phyloP scores from a whole-genome alignment of 306 rosid species.

The Inga oerstediana region DNA sequence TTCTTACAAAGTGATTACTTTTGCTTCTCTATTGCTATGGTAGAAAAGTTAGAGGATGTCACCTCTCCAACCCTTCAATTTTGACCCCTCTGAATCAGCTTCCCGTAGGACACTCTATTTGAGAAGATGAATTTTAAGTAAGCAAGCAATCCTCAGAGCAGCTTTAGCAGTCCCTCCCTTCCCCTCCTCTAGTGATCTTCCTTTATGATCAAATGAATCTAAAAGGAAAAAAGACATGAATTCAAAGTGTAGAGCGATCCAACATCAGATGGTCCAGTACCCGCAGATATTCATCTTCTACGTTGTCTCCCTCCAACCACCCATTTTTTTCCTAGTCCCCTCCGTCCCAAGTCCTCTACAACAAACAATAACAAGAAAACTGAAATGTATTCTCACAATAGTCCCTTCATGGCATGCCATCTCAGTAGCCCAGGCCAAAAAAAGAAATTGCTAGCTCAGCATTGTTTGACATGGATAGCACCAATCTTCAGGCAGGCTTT shows the following conservation, averaged over 20 bases:
- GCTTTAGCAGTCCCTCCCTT: conserved; percentile 35
- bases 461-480: conserved; percentile 38
- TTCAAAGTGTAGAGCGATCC: conserved; percentile 52
- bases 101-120: conserved; percentile 13
- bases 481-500: conserved; percentile 44
- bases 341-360: conserved; percentile 23
- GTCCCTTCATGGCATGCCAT: conserved; percentile 34
- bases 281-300: conserved; percentile 39
- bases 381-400: conserved; percentile 22
- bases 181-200: conserved; percentile 45
- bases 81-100: conserved; percentile 31
- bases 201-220: conserved; percentile 59
- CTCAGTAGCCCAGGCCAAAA: conserved; percentile 37
- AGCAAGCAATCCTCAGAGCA: conserved; percentile 31
- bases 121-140: background rate
- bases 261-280: conserved; percentile 48
- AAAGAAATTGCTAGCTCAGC: conserved; percentile 30
- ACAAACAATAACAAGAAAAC: conserved; percentile 31
- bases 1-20: conserved; percentile 31
- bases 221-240: conserved; percentile 52
- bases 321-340: conserved; percentile 9
- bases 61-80: conserved; percentile 35
- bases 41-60: conserved; percentile 35
- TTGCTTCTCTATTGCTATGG: conserved; percentile 43
- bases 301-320: conserved; percentile 20